A percentile compares a stretch with the other conserved stretches of the same genome.
Conservation (phyloP, 495 filamentous ascomycete species). For the Oleoguttula mirabilis region DNA sequence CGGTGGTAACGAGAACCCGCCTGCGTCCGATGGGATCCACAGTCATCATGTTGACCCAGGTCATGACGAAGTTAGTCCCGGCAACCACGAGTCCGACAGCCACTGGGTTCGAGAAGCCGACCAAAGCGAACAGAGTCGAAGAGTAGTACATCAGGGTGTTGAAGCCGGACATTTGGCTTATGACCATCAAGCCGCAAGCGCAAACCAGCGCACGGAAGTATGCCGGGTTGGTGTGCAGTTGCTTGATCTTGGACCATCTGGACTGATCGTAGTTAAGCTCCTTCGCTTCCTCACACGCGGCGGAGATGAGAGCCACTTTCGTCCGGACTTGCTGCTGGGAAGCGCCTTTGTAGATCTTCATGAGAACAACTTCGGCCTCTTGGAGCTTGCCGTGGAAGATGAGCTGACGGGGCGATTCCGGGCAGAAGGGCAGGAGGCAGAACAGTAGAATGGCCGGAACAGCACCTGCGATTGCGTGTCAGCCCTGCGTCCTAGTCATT, state of each 20-base stretch:
- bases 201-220: conserved; percentile 39
- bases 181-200: conserved; percentile 40
- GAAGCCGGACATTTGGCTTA: conserved; percentile 39
- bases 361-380: conserved; percentile 31
- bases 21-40: conserved; percentile 40
- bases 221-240: conserved; percentile 34
- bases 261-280: conserved; percentile 28
- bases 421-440: conserved; percentile 35
- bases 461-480: conserved; percentile 24
- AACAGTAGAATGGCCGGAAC: conserved; percentile 38
- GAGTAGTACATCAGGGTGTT: conserved; percentile 42
- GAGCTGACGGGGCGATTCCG: conserved; percentile 43
- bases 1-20: conserved; percentile 35
- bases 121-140: conserved; percentile 39
- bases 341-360: conserved; percentile 31
- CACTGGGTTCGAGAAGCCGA: conserved; percentile 40
- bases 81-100: conserved; percentile 40
- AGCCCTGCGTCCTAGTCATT: background rate
- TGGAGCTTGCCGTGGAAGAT: conserved; percentile 35
- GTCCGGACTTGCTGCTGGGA: conserved; percentile 30
- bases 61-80: conserved; percentile 44
- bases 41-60: conserved; percentile 37
- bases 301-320: conserved; percentile 31
- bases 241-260: conserved; percentile 33
- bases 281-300: conserved; percentile 32